These are phyloP conservation scores for Chaetomiaceae sp. DNA, from an alignment of 2,329 filamentous ascomycete genomes.

Conservation along the genomic window DNA sequence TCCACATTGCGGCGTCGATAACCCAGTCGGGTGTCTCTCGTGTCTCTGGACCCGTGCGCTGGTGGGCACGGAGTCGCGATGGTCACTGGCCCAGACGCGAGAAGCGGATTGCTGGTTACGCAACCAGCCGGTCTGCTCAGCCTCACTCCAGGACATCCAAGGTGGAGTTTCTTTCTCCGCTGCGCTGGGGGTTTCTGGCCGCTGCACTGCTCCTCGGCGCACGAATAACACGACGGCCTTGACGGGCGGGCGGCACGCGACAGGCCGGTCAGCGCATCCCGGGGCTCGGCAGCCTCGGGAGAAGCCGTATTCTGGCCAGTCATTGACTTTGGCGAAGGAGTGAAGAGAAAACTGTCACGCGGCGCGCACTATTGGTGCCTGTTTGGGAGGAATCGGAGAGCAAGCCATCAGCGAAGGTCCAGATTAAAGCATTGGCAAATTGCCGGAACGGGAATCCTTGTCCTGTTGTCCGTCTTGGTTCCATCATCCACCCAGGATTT, in stretches of 20 bases:
- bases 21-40: too few relatives aligned
- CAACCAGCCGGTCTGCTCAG: too few relatives aligned
- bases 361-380: background rate
- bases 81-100: too few relatives aligned
- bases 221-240: background rate
- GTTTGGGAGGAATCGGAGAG: too few relatives aligned
- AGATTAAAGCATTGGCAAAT: background rate
- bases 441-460: background rate
- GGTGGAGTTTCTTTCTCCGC: too few relatives aligned
- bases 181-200: too few relatives aligned
- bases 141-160: too few relatives aligned
- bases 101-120: too few relatives aligned
- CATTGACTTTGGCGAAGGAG: background rate
- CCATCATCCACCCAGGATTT: background rate
- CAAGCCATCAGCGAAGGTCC: background rate
- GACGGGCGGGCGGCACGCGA: background rate
- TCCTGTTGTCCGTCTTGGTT: background rate
- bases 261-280: background rate
- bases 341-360: background rate
- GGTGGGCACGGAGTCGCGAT: too few relatives aligned
- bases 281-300: background rate
- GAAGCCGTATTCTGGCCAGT: conserved; percentile 5
- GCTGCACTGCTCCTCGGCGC: background rate
- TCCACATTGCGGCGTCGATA: too few relatives aligned
- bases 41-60: too few relatives aligned